A percentile compares a stretch with the other conserved stretches of the same genome.
Conservation (phyloP, 2,329 filamentous ascomycete species). For the Balansia obtecta region DNA sequence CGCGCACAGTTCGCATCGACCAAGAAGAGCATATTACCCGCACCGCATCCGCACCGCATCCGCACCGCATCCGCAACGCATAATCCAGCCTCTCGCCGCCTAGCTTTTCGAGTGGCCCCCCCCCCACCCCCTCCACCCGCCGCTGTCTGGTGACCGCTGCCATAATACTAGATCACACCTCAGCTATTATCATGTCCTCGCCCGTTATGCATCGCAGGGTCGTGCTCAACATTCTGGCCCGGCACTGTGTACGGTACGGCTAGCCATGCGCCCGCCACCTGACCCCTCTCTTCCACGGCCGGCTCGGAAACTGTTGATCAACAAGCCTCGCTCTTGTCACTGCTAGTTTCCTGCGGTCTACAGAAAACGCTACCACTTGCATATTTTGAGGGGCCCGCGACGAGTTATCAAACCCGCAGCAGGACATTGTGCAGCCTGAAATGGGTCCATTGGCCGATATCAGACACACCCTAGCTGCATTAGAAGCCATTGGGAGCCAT, state of each 20-base stretch:
- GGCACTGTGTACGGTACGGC: neutral
- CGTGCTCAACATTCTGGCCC: neutral
- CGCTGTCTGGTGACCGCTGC: neutral
- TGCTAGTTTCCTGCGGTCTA: neutral
- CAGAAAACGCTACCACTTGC: neutral
- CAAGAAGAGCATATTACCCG: neutral
- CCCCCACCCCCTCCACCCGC: neutral
- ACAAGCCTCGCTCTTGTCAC: neutral
- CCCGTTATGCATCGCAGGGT: neutral
- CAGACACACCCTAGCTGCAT: neutral
- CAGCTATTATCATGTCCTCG: neutral
- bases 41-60: no score
- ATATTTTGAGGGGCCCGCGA: neutral
- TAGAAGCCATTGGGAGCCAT: neutral
- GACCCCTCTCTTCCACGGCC: neutral
- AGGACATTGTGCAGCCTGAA: neutral
- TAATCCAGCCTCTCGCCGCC: neutral
- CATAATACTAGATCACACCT: neutral
- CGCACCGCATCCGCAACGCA: neutral
- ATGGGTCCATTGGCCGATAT: neutral
- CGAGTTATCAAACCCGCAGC: neutral
- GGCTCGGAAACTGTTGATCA: neutral
- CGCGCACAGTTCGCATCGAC: neutral
- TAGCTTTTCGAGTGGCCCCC: neutral
- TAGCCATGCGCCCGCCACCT: neutral